Evolutionary conservation across 441 rosid species (phyloP).

Genomic region (Erodium moschatum): DNA sequence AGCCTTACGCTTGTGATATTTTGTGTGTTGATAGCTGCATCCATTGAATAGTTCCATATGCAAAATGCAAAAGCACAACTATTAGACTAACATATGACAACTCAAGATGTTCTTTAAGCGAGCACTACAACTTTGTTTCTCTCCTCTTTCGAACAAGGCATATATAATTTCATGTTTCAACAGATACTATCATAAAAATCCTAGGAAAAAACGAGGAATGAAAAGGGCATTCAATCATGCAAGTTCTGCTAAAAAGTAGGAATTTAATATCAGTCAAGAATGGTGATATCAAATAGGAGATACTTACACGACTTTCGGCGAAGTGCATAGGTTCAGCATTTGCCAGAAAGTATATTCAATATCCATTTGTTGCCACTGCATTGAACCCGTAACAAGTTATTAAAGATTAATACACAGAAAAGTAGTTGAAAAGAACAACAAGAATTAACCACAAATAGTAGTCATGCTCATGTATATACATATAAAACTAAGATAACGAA

Average conservation of each 20-base stretch:
- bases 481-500: neutral
- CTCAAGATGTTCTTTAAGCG: too few species aligned
- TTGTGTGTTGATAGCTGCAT: conserved; percentile 92
- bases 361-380: conserved; percentile 99
- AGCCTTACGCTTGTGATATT: conserved; percentile 90
- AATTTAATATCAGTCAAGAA: neutral
- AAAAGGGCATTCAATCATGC: neutral
- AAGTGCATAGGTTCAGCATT: conserved; percentile 93
- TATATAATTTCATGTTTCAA: too few species aligned
- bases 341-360: conserved; percentile 97
- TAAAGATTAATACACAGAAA: too few species aligned
- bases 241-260: neutral
- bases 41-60: conserved; percentile 37
- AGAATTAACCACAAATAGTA: neutral
- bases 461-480: neutral
- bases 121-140: too few species aligned
- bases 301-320: conserved; percentile 95
- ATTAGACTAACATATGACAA: conserved; percentile 24
- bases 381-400: conserved; percentile 13
- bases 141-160: too few species aligned
- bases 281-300: conserved; percentile 1
- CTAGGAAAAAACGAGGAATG: neutral
- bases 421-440: too few species aligned
- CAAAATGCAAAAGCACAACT: conserved; percentile 29
- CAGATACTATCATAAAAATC: conserved; percentile 4